phyloP scores from a whole-genome alignment of 2,329 filamentous ascomycete genomes.

The Coniochaeta pulveracea region DNA sequence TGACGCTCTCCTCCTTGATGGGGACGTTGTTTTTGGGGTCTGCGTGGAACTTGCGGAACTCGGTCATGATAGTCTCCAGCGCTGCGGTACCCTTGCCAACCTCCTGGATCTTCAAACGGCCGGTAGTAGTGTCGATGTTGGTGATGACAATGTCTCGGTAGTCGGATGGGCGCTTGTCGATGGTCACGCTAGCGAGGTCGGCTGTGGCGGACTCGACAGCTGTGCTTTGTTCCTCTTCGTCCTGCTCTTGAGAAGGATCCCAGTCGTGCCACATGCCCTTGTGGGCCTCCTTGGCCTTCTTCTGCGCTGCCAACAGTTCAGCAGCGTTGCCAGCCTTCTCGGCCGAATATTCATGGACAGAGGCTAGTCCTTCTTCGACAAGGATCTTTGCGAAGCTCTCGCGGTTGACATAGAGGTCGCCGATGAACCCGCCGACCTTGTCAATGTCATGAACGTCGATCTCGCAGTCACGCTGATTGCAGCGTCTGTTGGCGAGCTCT shows the following conservation, averaged over 20 bases:
- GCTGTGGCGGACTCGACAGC: constrained; percentile 35
- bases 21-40: constrained; percentile 69
- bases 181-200: constrained; percentile 34
- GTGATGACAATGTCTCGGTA: constrained; percentile 93
- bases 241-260: constrained; percentile 77
- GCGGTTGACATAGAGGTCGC: constrained; percentile 82
- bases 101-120: constrained; percentile 82
- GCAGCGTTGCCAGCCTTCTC: constrained; percentile 86
- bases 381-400: constrained; percentile 92
- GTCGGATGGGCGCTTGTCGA: constrained; percentile 60
- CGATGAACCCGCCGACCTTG: constrained; percentile 96
- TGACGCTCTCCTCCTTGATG: constrained; percentile 65
- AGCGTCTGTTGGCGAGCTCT: constrained; percentile 78
- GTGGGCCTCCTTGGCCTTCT: constrained; percentile 75
- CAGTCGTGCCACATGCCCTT: constrained; percentile 92
- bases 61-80: constrained; percentile 77
- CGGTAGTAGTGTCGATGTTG: constrained; percentile 65
- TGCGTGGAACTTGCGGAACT: constrained; percentile 85
- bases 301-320: constrained; percentile 80
- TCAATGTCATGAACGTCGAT: constrained; percentile 91
- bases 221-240: constrained; percentile 37
- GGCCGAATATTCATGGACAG: constrained; percentile 88
- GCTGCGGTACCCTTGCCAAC: constrained; percentile 77
- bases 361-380: constrained; percentile 86
- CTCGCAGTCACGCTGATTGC: constrained; percentile 90